Evolutionary conservation across 257 asterid genomes (phyloP), one percentile per base, ranked within the genome.

Genomic region (Thymus quinquecostatus): DNA sequence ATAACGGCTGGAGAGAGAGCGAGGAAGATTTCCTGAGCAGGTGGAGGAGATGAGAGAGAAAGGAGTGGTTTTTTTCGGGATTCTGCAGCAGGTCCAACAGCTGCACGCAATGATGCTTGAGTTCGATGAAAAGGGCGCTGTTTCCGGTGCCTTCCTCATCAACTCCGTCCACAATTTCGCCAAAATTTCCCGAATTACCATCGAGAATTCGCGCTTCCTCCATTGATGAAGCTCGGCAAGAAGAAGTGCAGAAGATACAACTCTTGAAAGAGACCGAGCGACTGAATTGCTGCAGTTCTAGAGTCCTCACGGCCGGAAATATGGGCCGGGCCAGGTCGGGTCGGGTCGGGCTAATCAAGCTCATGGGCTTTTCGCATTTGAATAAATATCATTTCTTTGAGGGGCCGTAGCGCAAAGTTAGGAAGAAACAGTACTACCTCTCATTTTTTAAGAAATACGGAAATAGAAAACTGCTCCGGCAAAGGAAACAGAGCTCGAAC

Each of bases 71-170:
- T 12, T 71, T 82, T 47, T 75, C 72, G 30, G 98, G 87, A 80
- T 82, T 86, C 68, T 84, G 92, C 54, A 78, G 80, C 61, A 88
- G 89, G 64, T 83, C 88, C 56, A 95, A 80, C 38, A 95, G 60
- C 82, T 83, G 83, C 45, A 92, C 72, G 69, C 88, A 85, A 77
- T 65, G 58, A 54, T 66, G 85, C 77, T 88, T 95, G 71, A 95
- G 86, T 69, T 89, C 88, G 5, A 80, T 53, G 81, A 95, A 87
- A 6, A 78, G 48, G 54, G 60, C 68, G 81, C 86, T 54, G 75
- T 57, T 72, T 6, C 48, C 58, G 10, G 40, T 5, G 60, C 66
- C 76, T 62, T 74, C 94, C 33, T 77, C 80, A 40, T 69, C 86
- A 5, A 29, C 72, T 73, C 71, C 84, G 27, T 53, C 72, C 8